Evolutionary conservation across 805 yeast species (phyloP), one percentile per base, ranked within the genome.

Genomic region (Candida insectorum): DNA sequence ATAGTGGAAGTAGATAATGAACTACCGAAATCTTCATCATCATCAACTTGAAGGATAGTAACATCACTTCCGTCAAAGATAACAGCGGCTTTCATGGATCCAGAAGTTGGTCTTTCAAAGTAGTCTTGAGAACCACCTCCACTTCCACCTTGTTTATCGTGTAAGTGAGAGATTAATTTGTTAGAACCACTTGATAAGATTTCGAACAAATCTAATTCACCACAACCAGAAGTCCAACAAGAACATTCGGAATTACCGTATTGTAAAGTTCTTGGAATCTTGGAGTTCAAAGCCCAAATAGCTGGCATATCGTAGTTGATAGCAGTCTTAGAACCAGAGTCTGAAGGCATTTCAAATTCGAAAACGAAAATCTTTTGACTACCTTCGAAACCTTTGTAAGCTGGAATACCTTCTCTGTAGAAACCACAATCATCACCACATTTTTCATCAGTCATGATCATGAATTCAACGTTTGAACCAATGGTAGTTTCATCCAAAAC

Each of bases 121-220:
- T 82, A 91, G 68, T 91, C 93, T 44, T 79, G 70, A 41, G 95
- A 68, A 53, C 95, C 95, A 58, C 91, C 94, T 30, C 54, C 47
- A 39, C 78, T 77, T 45, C 69, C 56, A 55, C 89, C 91, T 69
- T 85, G 94, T 48, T 84, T 85, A 56, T 75, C 78, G 69, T 91
- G 97, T 52, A 91, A 65, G 57, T 87, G 93, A 37, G 85, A 69
- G 51, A 84, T 80, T 60, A 89, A 69, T 59, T 81, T 79, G 57
- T 71, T 66, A 43, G 85, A 78, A 47, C 96, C 96, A 22, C 83
- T 47, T 42, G 79, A 67, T 49, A 93, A 75, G 48, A 91, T 73
- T 75, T 93, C 98, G 54, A 91, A 93, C 52, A 88, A 71, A 66
- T 93, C 98, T 52, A 93, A 72, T 73, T 93, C 98, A 70, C 98